Evolutionary conservation across 1,284 basidiomycete genomes (phyloP).

Genomic region (Takashimella koratensis): DNA sequence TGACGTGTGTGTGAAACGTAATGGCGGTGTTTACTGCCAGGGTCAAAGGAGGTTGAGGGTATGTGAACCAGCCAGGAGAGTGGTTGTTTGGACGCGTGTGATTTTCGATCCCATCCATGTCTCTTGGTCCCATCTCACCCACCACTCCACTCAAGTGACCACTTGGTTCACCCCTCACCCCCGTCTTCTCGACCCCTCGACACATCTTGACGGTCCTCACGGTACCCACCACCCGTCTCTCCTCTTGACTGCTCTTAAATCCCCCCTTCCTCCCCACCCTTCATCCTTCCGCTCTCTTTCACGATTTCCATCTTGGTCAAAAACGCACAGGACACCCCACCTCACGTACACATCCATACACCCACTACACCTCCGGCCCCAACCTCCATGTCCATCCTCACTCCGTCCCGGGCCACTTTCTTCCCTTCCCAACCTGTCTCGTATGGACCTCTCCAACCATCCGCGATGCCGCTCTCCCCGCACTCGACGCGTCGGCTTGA

Average conservation of each 20-base stretch:
- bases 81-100: not conserved
- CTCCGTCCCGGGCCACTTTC: constrained; percentile 17
- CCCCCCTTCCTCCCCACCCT: not conserved
- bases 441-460: constrained; percentile 11
- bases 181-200: not conserved
- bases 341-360: no score
- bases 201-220: no score
- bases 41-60: not conserved
- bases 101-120: not conserved
- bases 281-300: not conserved
- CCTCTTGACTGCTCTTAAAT: no score
- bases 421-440: constrained; percentile 1
- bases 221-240: no score
- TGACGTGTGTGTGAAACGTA: not conserved
- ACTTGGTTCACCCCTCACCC: not conserved
- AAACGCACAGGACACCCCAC: no score
- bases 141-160: no score
- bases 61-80: no score
- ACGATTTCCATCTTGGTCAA: not conserved
- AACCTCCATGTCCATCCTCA: constrained; percentile 19
- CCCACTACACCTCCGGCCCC: not conserved
- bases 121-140: not conserved
- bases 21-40: not conserved
- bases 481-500: not conserved
- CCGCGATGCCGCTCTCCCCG: constrained; percentile 10